Evolutionary conservation across 768 basidiomycete species (phyloP), one percentile per base, ranked within the genome.

Genomic region (Coprinopsis cinerea): DNA sequence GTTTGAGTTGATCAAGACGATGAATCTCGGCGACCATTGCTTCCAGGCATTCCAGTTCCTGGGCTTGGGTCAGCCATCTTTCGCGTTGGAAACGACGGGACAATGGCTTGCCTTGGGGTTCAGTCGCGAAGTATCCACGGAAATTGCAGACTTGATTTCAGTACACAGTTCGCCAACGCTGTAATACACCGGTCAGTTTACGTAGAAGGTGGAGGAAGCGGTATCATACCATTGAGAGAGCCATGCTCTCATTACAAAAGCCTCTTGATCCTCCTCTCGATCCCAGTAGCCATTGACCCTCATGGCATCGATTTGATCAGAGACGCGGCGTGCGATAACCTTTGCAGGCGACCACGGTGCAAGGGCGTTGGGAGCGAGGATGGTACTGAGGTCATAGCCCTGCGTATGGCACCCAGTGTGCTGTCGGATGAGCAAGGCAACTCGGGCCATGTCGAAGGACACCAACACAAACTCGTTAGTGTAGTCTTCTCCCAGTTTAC

Each of bases 171-270:
- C 47, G 2, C 58, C 63, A 3, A 66, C 57, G 37, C 70, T 71
- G 30, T 2, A 44, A 22, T 9, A 25, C 47, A 25, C 23, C 24
- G 7, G n/a, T 36, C 5, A 55, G 26, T 24, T 2, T 23, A 13
- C 17, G 15, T 24, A 15, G 36, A 10, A 30, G n/a, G 23, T 10
- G 36, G 20, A 13, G 36, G 1, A 37, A 54, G 27, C 9, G 32
- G 47, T 14, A 24, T 57, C 60, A 41, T 42, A 66, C 71, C 60
- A 60, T n/a, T 62, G 68, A 20, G 68, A 64, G 6, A 73, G 51
- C 70, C 71, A 73, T 4, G 71, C 70, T 42, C 68, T 65, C 34
- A 71, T 58, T 49, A 64, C 68, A 15, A 69, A 30, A 35, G 69
- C 59, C 25, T 57, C 54, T 13, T 54, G 34, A 22, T 40, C 44